phyloP scores from a whole-genome alignment of 2,329 filamentous ascomycete genomes.

The Catunica adiposa region DNA sequence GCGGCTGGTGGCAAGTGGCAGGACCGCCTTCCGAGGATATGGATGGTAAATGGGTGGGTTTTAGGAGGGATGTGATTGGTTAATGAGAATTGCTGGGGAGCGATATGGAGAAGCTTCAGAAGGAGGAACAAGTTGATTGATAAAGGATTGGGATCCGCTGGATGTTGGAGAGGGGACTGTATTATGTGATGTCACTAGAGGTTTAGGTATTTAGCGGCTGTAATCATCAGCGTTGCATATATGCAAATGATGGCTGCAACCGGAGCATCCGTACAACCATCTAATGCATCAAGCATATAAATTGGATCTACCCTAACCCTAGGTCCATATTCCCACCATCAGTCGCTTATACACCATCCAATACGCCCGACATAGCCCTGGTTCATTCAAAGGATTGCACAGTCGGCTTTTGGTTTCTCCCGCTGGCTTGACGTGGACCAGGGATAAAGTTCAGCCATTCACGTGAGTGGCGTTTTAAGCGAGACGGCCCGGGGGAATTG shows the following conservation, averaged over 20 bases:
- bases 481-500: too few relatives aligned
- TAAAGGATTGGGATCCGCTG: background rate
- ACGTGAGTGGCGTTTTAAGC: too few relatives aligned
- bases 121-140: background rate
- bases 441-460: too few relatives aligned
- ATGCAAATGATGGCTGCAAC: background rate
- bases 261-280: too few relatives aligned
- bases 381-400: too few relatives aligned
- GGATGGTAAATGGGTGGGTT: background rate
- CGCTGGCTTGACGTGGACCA: too few relatives aligned
- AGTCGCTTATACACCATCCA: too few relatives aligned
- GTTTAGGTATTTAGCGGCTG: background rate
- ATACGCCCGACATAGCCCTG: too few relatives aligned
- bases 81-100: background rate
- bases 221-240: background rate
- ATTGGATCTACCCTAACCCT: too few relatives aligned
- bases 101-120: background rate
- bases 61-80: conserved; percentile 5
- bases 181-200: background rate
- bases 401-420: too few relatives aligned
- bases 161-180: background rate
- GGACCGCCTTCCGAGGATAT: background rate
- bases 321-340: too few relatives aligned
- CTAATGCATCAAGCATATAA: too few relatives aligned
- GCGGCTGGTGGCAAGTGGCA: background rate